These are phyloP conservation scores for Alternaria triticina DNA, from an alignment of 2,329 filamentous ascomycete genomes.

Conservation along the genomic window DNA sequence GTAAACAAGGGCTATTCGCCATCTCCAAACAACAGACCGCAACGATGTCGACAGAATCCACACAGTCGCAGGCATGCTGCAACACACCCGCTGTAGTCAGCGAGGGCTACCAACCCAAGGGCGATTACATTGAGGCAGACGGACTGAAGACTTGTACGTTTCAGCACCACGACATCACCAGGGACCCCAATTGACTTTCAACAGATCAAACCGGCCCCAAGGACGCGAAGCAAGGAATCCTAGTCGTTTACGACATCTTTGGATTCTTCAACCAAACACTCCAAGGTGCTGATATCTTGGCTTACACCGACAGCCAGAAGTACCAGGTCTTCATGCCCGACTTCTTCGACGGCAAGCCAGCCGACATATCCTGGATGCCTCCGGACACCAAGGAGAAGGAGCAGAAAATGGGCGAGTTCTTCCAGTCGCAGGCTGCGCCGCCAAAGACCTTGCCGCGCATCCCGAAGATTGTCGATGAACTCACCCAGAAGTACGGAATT, in stretches of 20 bases:
- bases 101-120: conserved; percentile 63
- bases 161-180: not conserved
- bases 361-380: conserved; percentile 66
- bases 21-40: conserved; percentile 13
- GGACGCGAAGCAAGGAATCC: conserved; percentile 62
- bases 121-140: conserved; percentile 64
- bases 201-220: conserved; percentile 63
- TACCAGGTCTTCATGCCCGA: conserved; percentile 92
- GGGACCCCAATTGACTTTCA: not conserved
- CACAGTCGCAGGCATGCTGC: conserved; percentile 52
- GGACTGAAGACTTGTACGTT: conserved; percentile 66
- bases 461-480: conserved; percentile 61
- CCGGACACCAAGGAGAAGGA: conserved; percentile 66
- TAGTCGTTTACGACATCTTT: conserved; percentile 68
- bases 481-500: conserved; percentile 57
- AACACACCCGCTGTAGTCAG: conserved; percentile 57
- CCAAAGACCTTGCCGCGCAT: conserved; percentile 63
- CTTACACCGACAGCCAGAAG: conserved; percentile 64
- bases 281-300: conserved; percentile 69
- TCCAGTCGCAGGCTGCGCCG: conserved; percentile 63
- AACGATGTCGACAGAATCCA: conserved; percentile 45
- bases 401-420: conserved; percentile 65
- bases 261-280: conserved; percentile 68
- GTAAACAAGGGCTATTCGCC: not conserved
- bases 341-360: conserved; percentile 81